Percentiles rank a stretch among this genome's conserved stretches.
Evolutionary conservation across 2,329 filamentous ascomycete genomes (phyloP).

Genomic region (Phaeosphaeriaceae sp.): DNA sequence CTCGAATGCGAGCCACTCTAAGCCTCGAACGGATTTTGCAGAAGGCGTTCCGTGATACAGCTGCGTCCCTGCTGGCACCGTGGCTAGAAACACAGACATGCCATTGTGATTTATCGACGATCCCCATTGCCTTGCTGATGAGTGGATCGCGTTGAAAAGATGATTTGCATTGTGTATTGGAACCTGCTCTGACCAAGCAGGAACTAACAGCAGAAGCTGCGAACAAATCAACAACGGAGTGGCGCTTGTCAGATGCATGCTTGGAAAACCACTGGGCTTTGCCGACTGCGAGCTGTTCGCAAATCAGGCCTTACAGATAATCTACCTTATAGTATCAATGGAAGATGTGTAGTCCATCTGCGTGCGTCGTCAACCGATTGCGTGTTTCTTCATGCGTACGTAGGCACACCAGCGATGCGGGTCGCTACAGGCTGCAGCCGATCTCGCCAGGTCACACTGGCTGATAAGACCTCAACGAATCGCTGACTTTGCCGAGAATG

Average conservation of each 20-base stretch:
- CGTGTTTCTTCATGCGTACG: not conserved
- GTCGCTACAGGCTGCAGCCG: constrained; percentile 3
- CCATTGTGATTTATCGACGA: constrained; percentile 78
- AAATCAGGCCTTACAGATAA: not conserved
- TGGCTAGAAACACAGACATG: constrained; percentile 72
- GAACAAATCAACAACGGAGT: not conserved
- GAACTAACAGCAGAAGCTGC: not conserved
- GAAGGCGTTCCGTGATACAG: constrained; percentile 70
- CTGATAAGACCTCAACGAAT: constrained; percentile 5
- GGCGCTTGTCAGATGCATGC: not conserved
- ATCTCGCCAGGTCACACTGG: not conserved
- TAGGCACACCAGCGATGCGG: not conserved
- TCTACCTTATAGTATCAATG: not conserved
- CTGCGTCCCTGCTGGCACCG: constrained; percentile 68
- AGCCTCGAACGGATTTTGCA: constrained; percentile 57
- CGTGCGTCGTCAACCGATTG: not conserved
- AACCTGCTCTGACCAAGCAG: constrained; percentile 4
- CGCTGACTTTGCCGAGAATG: not conserved
- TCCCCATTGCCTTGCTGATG: constrained; percentile 76
- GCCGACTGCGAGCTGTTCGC: not conserved
- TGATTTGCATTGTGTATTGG: constrained; percentile 61
- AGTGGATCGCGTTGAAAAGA: constrained; percentile 77
- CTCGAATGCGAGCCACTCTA: constrained; percentile 80
- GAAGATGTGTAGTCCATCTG: not conserved
- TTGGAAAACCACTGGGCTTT: not conserved